Evolutionary conservation across 768 basidiomycete species (phyloP), one percentile per base, ranked within the genome.

Genomic region (Mycena pura): DNA sequence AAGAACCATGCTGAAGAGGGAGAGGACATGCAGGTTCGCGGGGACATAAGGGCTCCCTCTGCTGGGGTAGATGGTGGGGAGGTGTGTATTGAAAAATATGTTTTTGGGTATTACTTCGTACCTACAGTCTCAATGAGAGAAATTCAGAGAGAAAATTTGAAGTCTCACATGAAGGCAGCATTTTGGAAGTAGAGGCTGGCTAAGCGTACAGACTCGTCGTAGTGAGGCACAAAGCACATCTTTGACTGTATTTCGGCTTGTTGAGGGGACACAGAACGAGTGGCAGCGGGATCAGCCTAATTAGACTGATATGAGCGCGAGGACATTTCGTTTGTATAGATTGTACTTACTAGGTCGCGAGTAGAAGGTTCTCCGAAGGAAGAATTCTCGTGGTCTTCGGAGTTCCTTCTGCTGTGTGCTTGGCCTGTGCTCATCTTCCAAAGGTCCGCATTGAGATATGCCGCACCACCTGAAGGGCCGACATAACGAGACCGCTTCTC

Each of bases 401-500:
- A 60, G 32, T 45, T 36, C 25, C 36, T 21, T 13, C 50, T 60
- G 49, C 49, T 54, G 9, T 40, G 51, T n/a, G 44, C 34, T 10
- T 53, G 59, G 19, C 44, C 25, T 27, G 48, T 14, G 40, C 54
- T 49, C 52, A 39, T 40, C 53, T 63, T 68, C 69, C 69, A 70
- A 11, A 68, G 48, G 28, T 66, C 67, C 7, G 63, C 41, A 43
- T 65, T 64, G 38, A 70, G 65, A 44, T 68, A 70, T 8, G 69
- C 63, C 4, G 69, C 65, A 31, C 65, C 67, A 27, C 69, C 66
- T 3, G 69, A 70, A 21, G 66, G 46, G 5, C 69, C 69, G 22
- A 70, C 50, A 34, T 70, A 70, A 38, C 69, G 63, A 6, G 69
- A 70, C 8, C 69, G 69, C 32, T 70, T 67, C 27, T 67, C 63